A percentile compares a stretch with the other conserved stretches of the same genome.
These are phyloP conservation scores for Cryphonectria parasitica DNA, from an alignment of 2,329 filamentous ascomycete species.

Conservation along the genomic window DNA sequence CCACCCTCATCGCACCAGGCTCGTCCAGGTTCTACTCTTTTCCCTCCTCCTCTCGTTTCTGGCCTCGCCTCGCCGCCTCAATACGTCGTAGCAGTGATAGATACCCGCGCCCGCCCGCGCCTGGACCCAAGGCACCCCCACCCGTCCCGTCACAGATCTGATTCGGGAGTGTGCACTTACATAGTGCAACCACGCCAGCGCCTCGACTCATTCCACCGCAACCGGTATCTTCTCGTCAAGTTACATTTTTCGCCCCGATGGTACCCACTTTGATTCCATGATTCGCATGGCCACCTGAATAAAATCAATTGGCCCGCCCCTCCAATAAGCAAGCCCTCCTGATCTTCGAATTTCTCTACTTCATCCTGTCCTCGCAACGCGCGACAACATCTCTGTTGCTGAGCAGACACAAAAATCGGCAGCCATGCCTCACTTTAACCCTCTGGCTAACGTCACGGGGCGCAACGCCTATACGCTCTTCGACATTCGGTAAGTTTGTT, in stretches of 20 bases:
- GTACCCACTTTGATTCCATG: conserved; percentile 26
- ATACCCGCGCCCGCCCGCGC: conserved; percentile 8
- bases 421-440: conserved; percentile 61
- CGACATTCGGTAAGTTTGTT: conserved; percentile 57
- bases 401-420: conserved; percentile 12
- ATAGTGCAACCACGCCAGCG: conserved; percentile 8
- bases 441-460: conserved; percentile 56
- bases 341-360: conserved; percentile 13
- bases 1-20: neutral
- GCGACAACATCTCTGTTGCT: conserved; percentile 15
- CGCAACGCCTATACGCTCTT: conserved; percentile 58
- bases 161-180: conserved; percentile 18
- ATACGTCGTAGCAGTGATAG: neutral
- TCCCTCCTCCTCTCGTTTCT: neutral
- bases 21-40: neutral
- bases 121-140: conserved; percentile 6
- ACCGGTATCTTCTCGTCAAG: conserved; percentile 25
- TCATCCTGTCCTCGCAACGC: conserved; percentile 10
- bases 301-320: conserved; percentile 25
- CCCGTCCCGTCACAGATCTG: conserved; percentile 22
- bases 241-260: conserved; percentile 22
- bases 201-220: conserved; percentile 25
- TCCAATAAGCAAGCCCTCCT: conserved; percentile 4
- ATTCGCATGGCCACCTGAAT: conserved; percentile 28
- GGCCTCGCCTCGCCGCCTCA: neutral